Percentiles rank a stretch among this genome's conserved stretches.
Conservation (phyloP, 306 rosid species). For the Urtica urens region DNA sequence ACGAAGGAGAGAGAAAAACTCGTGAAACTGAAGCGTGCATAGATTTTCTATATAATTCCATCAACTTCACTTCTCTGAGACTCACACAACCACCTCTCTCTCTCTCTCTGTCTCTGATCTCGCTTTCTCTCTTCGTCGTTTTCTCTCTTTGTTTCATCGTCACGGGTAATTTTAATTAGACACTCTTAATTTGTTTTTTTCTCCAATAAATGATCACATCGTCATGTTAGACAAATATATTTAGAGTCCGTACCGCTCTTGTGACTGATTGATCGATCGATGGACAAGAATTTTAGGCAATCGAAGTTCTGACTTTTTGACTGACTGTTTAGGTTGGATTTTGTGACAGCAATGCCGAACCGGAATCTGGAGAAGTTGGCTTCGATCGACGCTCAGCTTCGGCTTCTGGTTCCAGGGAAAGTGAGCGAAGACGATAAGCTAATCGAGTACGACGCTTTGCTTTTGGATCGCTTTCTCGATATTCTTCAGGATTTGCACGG, state of each 20-base stretch:
- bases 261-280: not conserved
- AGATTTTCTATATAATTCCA: not conserved
- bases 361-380: conserved; percentile 82
- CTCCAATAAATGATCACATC: too few species aligned
- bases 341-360: conserved; percentile 37
- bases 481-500: conserved; percentile 99
- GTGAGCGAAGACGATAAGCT: conserved; percentile 95
- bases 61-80: not conserved
- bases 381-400: conserved; percentile 91
- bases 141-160: not conserved
- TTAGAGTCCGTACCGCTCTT: too few species aligned
- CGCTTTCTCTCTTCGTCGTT: not conserved
- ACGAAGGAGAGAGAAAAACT: not conserved
- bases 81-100: not conserved
- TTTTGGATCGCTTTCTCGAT: conserved; percentile 92
- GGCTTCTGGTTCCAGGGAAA: conserved; percentile 70
- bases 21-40: not conserved
- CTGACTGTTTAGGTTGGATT: not conserved
- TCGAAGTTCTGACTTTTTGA: not conserved
- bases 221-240: too few species aligned
- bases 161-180: not conserved
- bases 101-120: not conserved
- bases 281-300: not conserved
- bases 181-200: not conserved
- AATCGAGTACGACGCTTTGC: conserved; percentile 84